Evolutionary conservation across 2,329 filamentous ascomycete genomes (phyloP).

Genomic region (Trichophyton verrucosum): DNA sequence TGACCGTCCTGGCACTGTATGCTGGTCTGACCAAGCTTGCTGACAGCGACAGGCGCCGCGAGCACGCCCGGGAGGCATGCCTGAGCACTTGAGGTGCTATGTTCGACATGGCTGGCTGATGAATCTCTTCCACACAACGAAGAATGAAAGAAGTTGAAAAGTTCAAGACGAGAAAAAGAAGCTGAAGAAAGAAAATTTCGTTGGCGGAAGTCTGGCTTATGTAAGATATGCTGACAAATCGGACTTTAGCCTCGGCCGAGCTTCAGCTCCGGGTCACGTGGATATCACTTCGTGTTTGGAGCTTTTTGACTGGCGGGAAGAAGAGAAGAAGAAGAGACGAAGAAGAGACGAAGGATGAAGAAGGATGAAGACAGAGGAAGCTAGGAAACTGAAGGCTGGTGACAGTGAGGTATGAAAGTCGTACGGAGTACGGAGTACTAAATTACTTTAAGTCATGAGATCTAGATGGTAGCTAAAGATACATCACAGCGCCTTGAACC

Average conservation of each 20-base stretch:
- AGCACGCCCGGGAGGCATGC: slow-evolving; percentile 55
- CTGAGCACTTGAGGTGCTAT: slow-evolving; percentile 57
- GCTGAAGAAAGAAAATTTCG: not conserved
- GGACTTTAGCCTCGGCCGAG: not conserved
- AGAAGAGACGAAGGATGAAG: not conserved
- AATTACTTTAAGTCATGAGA: not conserved
- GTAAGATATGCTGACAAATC: not conserved
- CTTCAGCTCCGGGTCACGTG: not conserved
- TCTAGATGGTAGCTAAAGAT: not conserved
- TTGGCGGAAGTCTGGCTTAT: not conserved
- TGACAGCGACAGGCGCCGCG: slow-evolving; percentile 37
- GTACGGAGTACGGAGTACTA: no score
- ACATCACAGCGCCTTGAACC: not conserved
- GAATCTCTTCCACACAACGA: not conserved
- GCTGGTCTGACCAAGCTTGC: slow-evolving; percentile 27
- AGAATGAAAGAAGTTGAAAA: not conserved
- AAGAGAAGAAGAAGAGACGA: not conserved
- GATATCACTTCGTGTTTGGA: not conserved
- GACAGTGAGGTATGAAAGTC: not conserved
- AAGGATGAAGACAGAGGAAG: not conserved
- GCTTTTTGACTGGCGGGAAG: not conserved
- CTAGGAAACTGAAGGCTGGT: not conserved
- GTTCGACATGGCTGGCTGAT: slow-evolving; percentile 43
- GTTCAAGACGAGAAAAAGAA: not conserved
- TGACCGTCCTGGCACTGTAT: slow-evolving; percentile 16